A percentile compares a stretch with the other conserved stretches of the same genome.
Evolutionary conservation across 352 stramenopile genomes (phyloP).

Genomic region (Pythium sp.): DNA sequence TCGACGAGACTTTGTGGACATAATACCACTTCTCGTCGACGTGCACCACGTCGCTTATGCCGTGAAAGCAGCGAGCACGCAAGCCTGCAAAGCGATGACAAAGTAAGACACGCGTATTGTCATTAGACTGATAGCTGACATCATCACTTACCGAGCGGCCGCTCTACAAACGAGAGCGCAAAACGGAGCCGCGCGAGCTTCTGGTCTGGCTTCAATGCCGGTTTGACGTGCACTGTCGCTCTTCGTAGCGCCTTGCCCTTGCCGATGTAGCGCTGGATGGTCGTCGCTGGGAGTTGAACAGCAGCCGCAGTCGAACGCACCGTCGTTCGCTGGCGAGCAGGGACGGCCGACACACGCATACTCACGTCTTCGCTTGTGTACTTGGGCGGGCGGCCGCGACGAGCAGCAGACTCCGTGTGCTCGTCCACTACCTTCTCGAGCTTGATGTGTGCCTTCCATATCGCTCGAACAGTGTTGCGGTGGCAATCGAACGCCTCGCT

Average conservation of each 20-base stretch:
- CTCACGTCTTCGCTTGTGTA: not conserved
- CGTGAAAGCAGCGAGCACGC: not conserved
- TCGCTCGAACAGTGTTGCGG: not conserved
- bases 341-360: not conserved
- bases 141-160: not conserved
- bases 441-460: not conserved
- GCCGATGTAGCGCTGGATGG: constrained; percentile 1
- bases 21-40: not conserved
- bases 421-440: not conserved
- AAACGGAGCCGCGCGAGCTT: not conserved
- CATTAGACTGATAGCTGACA: no score
- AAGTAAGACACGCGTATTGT: not conserved
- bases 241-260: not conserved
- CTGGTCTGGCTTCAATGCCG: not conserved
- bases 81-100: not conserved
- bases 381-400: not conserved
- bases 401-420: not conserved
- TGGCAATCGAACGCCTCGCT: not conserved
- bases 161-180: not conserved
- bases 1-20: not conserved
- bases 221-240: not conserved
- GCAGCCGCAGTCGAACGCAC: not conserved
- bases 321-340: not conserved
- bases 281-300: not conserved
- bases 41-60: not conserved